Evolutionary conservation across 768 basidiomycete genomes (phyloP), one percentile per base, ranked within the genome.

Genomic region (Mycena capillaripes): DNA sequence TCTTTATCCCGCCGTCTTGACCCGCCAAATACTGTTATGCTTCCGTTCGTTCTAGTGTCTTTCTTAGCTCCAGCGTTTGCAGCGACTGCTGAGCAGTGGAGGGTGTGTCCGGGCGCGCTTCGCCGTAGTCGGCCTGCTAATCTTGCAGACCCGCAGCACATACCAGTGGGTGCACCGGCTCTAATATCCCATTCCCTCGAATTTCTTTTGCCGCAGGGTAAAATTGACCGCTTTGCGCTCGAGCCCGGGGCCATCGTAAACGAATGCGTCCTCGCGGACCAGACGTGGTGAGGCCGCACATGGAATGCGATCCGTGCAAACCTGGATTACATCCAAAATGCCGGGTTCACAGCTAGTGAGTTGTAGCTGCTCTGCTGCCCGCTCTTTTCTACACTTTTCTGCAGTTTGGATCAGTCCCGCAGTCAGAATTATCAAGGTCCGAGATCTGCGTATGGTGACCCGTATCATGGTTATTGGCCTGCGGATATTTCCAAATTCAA

Each of bases 391-490:
- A 7, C 50, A 32, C 19, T 58, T 48, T 34, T 16, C 19, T 2
- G 29, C 70, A 91, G 91, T 95, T 55, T 96, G 94, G 94, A 95
- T 95, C 70, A 93, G 92, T 71, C 95, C 95, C 14, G 88, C 21
- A 91, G 89, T 69, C 88, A 94, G 81, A 95, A 95, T 79, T 94
- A 93, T 71, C 82, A 93, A 42, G 93, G 93, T 0, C 89, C 91
- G 16, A 78, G 87, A 56, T 90, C 93, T 3, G 83, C 89, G 0
- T 96, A 95, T 78, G 94, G 95, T 23, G 93, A 95, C 76, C 83
- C 95, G 19, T 96, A 96, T 81, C 95, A 95, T 76, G 95, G 95
- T 21, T 95, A 96, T 81, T 96, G 95, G 94, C 86, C 90, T 34
- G 87, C 89, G 61, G 91, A 96, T 76, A 85, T 89, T 11, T 83